Evolutionary conservation across 176 grass and related monocot species (phyloP).

Genomic region (Pontederia crassipes): DNA sequence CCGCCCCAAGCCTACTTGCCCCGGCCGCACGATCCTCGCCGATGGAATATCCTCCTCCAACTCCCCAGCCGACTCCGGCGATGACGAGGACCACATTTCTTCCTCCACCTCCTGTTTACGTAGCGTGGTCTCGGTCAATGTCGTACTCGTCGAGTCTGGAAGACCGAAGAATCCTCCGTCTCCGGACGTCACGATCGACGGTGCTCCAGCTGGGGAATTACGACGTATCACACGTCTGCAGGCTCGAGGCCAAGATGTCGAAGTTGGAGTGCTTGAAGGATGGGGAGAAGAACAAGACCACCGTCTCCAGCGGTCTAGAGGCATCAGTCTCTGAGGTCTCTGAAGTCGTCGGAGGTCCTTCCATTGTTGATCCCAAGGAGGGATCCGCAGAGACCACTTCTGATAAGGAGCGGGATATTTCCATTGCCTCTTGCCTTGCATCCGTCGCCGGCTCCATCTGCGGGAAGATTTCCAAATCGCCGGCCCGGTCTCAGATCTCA

Average conservation of each 20-base stretch:
- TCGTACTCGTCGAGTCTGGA: no score
- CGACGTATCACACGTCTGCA: constrained; percentile 9
- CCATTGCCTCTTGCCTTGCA: constrained; percentile 42
- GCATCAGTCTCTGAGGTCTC: constrained; percentile 37
- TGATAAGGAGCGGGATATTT: constrained; percentile 23
- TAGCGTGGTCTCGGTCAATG: constrained; percentile 31
- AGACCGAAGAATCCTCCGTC: no score
- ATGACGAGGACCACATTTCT: constrained; percentile 25
- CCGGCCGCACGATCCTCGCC: constrained; percentile 2
- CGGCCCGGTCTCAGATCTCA: constrained; percentile 10
- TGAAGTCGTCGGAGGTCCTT: constrained; percentile 34
- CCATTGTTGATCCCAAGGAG: background rate
- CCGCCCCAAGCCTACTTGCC: constrained; percentile 43
- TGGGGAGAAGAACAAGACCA: constrained; percentile 11
- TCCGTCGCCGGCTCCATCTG: constrained; percentile 8
- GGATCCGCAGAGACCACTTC: background rate
- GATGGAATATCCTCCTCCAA: background rate
- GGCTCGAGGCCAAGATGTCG: constrained; percentile 23
- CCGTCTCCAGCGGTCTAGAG: no score
- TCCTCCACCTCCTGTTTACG: constrained; percentile 51
- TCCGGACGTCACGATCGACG: background rate
- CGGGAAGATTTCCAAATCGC: background rate
- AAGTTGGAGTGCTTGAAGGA: constrained; percentile 9
- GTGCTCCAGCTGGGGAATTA: constrained; percentile 5
- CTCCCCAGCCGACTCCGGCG: constrained; percentile 11